A percentile compares a stretch with the other conserved stretches of the same genome.
phyloP scores from a whole-genome alignment of 805 yeast genomes.

The Lachancea kluyveri region DNA sequence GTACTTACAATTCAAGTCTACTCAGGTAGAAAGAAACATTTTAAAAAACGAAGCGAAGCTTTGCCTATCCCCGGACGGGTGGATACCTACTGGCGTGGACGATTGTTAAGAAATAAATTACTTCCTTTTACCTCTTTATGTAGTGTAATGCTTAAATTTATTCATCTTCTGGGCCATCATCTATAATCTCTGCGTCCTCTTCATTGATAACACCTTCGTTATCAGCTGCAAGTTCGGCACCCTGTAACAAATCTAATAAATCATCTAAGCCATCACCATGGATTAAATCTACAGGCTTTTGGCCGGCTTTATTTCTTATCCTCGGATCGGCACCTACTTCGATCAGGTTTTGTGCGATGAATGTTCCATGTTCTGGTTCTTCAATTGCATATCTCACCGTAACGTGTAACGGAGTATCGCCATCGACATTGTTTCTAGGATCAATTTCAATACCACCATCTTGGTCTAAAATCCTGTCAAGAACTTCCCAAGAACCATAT shows the following conservation, averaged over 20 bases:
- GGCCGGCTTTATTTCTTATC: constrained; percentile 51
- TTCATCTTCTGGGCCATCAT: constrained; percentile 26
- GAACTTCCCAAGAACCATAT: constrained; percentile 78
- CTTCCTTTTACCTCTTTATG: not conserved
- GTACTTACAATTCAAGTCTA: constrained; percentile 32
- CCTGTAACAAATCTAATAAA: constrained; percentile 59
- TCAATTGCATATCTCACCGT: constrained; percentile 72
- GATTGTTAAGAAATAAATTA: constrained; percentile 31
- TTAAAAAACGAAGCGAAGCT: constrained; percentile 27
- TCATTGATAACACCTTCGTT: constrained; percentile 29
- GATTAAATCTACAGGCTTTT: constrained; percentile 71
- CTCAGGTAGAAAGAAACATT: constrained; percentile 22
- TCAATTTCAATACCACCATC: constrained; percentile 85
- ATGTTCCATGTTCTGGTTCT: constrained; percentile 82
- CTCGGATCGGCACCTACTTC: constrained; percentile 90
- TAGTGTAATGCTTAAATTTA: constrained; percentile 15
- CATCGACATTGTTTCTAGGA: constrained; percentile 62
- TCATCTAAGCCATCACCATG: constrained; percentile 46
- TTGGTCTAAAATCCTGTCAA: constrained; percentile 75
- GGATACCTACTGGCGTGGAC: constrained; percentile 43
- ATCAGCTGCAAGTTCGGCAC: constrained; percentile 73
- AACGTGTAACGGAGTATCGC: constrained; percentile 84
- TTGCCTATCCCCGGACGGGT: constrained; percentile 33
- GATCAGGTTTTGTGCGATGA: constrained; percentile 69
- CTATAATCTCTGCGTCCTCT: constrained; percentile 33